Conservation (phyloP, 192 early-diverging fungal species). For the Umbelopsis sp. region DNA sequence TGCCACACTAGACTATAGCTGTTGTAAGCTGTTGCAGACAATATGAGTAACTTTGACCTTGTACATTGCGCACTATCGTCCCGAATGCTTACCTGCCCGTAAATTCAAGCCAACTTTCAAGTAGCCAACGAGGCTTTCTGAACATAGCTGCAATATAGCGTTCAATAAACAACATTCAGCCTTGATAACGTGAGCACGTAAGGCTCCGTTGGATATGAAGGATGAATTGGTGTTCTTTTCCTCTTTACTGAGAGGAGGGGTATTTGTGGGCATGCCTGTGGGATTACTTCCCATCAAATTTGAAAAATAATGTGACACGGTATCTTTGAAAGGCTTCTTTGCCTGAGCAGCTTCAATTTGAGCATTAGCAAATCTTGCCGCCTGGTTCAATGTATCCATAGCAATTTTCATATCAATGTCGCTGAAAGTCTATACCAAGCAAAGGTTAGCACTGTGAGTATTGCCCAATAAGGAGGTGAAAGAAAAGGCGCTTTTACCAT, state of each 20-base stretch:
- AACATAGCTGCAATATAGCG: constrained; percentile 47
- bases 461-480: background rate
- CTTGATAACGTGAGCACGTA: constrained; percentile 54
- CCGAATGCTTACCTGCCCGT: constrained; percentile 45
- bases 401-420: constrained; percentile 49
- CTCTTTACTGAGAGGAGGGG: constrained; percentile 24
- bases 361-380: constrained; percentile 48
- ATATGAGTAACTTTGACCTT: background rate
- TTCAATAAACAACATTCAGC: constrained; percentile 56
- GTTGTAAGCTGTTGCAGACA: constrained; percentile 43
- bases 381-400: constrained; percentile 40
- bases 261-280: constrained; percentile 34
- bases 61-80: background rate
- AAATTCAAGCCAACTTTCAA: constrained; percentile 57
- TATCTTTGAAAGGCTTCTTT: constrained; percentile 41
- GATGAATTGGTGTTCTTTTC: constrained; percentile 21
- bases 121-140: constrained; percentile 57
- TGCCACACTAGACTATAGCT: constrained; percentile 58
- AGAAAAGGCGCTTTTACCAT: constrained; percentile 25
- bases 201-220: constrained; percentile 54
- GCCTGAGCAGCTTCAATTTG: constrained; percentile 53
- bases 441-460: background rate
- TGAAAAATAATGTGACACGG: constrained; percentile 45
- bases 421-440: constrained; percentile 43
- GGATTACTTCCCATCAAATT: constrained; percentile 42